Conservation (phyloP, 2,329 filamentous ascomycete species). For the Atkinsonella texensis region DNA sequence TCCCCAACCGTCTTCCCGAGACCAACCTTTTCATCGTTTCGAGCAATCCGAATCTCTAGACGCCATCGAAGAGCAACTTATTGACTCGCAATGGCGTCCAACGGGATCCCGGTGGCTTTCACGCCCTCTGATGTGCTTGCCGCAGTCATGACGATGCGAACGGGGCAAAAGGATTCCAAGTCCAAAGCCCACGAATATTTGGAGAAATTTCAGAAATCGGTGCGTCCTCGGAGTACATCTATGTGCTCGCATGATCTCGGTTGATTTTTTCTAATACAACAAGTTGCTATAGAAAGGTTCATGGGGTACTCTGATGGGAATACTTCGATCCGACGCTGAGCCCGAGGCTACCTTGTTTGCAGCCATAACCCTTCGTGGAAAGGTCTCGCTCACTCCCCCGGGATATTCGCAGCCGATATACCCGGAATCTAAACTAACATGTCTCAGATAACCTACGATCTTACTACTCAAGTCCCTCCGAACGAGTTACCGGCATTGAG, state of each 20-base stretch:
- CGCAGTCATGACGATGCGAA: slow-evolving; percentile 86
- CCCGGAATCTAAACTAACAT: background rate
- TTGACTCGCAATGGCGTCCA: slow-evolving; percentile 48
- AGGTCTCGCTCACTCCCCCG: slow-evolving; percentile 45
- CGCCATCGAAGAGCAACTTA: background rate
- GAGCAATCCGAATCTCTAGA: background rate
- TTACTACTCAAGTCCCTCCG: slow-evolving; percentile 69
- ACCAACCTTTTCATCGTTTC: too few relatives aligned
- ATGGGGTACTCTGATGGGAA: slow-evolving; percentile 78
- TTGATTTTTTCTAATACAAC: background rate
- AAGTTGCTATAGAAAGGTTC: slow-evolving; percentile 58
- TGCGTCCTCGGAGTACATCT: slow-evolving; percentile 25
- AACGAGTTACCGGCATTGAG: slow-evolving; percentile 65
- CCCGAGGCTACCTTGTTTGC: slow-evolving; percentile 88
- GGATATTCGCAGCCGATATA: too few relatives aligned
- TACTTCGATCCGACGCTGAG: slow-evolving; percentile 71
- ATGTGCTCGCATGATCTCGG: too few relatives aligned
- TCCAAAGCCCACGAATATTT: slow-evolving; percentile 84
- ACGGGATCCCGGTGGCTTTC: slow-evolving; percentile 57
- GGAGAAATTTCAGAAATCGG: slow-evolving; percentile 96
- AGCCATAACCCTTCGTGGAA: slow-evolving; percentile 93
- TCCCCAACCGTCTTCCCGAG: background rate
- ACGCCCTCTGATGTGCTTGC: slow-evolving; percentile 64
- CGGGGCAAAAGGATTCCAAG: slow-evolving; percentile 71
- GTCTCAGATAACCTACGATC: slow-evolving; percentile 83